Conservation (phyloP, 192 early-diverging fungal genomes). For the Entophlyctis luteolus region DNA sequence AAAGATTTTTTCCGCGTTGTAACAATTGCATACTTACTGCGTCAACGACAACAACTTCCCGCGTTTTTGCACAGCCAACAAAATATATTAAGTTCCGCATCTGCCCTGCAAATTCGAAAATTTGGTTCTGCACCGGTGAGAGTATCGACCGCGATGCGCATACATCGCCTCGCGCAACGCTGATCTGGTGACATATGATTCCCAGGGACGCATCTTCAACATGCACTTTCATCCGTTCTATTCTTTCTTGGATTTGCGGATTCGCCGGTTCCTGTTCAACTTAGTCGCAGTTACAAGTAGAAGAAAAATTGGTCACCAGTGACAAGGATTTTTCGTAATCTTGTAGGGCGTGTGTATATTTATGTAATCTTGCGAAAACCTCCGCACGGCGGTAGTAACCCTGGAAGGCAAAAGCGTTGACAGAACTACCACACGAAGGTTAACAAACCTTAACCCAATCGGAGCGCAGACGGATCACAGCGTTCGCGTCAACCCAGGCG, state of each 20-base stretch:
- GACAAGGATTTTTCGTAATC: slow-evolving; percentile 31
- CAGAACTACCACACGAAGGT: not conserved
- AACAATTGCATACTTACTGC: slow-evolving; percentile 48
- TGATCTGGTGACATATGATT: not conserved
- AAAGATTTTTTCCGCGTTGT: too few relatives aligned
- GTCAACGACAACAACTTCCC: slow-evolving; percentile 78
- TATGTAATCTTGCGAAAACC: slow-evolving; percentile 18
- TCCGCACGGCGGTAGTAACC: slow-evolving; percentile 42
- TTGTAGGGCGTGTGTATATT: slow-evolving; percentile 26
- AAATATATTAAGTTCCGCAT: slow-evolving; percentile 88
- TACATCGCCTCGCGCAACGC: not conserved
- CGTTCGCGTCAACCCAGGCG: slow-evolving; percentile 67
- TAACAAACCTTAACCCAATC: slow-evolving; percentile 39
- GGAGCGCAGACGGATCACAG: slow-evolving; percentile 50
- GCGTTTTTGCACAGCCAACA: slow-evolving; percentile 62
- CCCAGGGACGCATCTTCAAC: not conserved
- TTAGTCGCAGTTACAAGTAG: not conserved
- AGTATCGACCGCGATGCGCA: slow-evolving; percentile 41
- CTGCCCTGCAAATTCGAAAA: slow-evolving; percentile 72
- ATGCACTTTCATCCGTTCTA: not conserved
- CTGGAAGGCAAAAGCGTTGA: not conserved
- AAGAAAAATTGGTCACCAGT: slow-evolving; percentile 17
- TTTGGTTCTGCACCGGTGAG: slow-evolving; percentile 68
- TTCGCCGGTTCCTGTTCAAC: slow-evolving; percentile 5
- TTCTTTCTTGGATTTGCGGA: slow-evolving; percentile 18